These are phyloP conservation scores for Diospyros kaki DNA, from an alignment of 148 eudicot genomes.

Conservation along the genomic window DNA sequence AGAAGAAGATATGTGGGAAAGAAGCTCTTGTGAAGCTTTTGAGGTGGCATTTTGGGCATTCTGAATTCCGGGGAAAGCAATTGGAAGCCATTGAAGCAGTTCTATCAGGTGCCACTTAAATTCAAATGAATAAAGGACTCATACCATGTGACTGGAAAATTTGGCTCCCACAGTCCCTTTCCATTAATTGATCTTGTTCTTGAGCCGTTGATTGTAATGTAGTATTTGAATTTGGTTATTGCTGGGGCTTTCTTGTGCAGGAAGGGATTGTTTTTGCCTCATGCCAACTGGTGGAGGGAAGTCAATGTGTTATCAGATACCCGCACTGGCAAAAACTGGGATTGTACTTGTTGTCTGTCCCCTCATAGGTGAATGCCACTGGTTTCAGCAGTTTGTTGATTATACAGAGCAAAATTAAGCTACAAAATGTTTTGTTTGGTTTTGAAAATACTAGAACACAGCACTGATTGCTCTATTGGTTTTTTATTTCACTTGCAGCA, in stretches of 20 bases:
- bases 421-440: slow-evolving; percentile 35
- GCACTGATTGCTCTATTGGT: slow-evolving; percentile 18
- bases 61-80: slow-evolving; percentile 80
- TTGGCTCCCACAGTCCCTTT: neutral
- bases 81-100: slow-evolving; percentile 91
- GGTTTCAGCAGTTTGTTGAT: slow-evolving; percentile 26
- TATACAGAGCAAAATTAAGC: slow-evolving; percentile 18
- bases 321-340: slow-evolving; percentile 71
- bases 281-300: slow-evolving; percentile 99
- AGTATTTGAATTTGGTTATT: slow-evolving; percentile 3
- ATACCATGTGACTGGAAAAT: neutral
- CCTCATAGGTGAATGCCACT: slow-evolving; percentile 71
- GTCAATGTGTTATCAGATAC: slow-evolving; percentile 92
- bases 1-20: slow-evolving; percentile 48
- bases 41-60: slow-evolving; percentile 96
- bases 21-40: slow-evolving; percentile 78
- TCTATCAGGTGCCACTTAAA: slow-evolving; percentile 57
- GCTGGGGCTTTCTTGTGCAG: slow-evolving; percentile 28
- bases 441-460: slow-evolving; percentile 43
- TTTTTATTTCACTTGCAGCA: slow-evolving; percentile 32
- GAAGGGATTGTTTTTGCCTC: slow-evolving; percentile 92
- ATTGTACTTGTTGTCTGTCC: slow-evolving; percentile 96
- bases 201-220: neutral
- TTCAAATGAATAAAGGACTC: neutral
- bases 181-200: neutral